These are phyloP conservation scores for Coprinopsis sp. DNA, from an alignment of 768 basidiomycete genomes.

Conservation along the genomic window DNA sequence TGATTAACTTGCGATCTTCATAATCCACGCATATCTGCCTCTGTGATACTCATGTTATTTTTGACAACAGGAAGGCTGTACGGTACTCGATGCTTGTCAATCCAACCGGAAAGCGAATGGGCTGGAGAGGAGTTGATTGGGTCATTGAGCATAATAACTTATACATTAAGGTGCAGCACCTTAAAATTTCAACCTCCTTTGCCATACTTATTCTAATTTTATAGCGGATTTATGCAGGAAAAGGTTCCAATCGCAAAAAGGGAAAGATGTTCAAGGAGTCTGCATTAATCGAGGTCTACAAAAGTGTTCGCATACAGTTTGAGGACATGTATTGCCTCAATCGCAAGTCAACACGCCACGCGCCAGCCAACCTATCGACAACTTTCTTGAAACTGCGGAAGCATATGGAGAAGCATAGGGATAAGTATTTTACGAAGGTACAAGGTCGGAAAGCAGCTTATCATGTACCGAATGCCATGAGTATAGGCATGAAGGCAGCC, in stretches of 20 bases:
- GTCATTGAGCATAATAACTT: slow-evolving; percentile 38
- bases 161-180: slow-evolving; percentile 33
- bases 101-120: slow-evolving; percentile 26
- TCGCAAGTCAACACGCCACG: slow-evolving; percentile 21
- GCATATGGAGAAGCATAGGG: background rate
- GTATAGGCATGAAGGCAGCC: background rate
- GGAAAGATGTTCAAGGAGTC: slow-evolving; percentile 30
- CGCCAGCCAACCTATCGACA: slow-evolving; percentile 10
- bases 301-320: slow-evolving; percentile 19
- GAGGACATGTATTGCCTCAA: slow-evolving; percentile 23
- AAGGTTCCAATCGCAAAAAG: slow-evolving; percentile 29
- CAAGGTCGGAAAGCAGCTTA: background rate
- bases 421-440: background rate
- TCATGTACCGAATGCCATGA: background rate
- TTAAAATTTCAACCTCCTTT: no score
- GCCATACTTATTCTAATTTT: no score
- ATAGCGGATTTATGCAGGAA: slow-evolving; percentile 31
- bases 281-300: slow-evolving; percentile 29
- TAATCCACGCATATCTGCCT: no score
- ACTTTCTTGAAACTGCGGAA: background rate
- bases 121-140: slow-evolving; percentile 36
- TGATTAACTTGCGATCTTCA: background rate
- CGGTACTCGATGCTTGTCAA: slow-evolving; percentile 30
- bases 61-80: slow-evolving; percentile 20
- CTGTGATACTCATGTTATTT: no score